Base-by-base conservation (phyloP, 2,329 filamentous ascomycete genomes). In the Scedosporium dehoogii region DNA sequence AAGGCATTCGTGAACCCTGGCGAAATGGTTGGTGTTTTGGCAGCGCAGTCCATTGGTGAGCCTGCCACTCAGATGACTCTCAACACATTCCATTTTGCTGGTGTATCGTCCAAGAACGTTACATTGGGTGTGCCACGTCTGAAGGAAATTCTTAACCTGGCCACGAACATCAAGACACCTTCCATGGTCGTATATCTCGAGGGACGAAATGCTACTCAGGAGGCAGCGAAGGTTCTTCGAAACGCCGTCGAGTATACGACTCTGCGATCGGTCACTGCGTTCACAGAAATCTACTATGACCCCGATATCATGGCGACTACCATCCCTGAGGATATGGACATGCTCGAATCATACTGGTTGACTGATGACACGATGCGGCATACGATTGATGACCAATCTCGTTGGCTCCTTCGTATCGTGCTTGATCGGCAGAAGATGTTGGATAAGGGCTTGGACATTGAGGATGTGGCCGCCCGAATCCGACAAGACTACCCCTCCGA, bases 51-150 rank as follows among this genome's bases (percentile, higher is more conserved):
- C 38, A 99, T 99, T 73, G 94, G 94, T 79, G 94, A 99, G 76
- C 94, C 94, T 48, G 96, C 94, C 23, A 99, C 94, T 1, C 94
- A 99, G 81, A 99, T 99, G 94, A 99, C 94, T 1, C 79, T 99
- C 65, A 99, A 99, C 79, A 99, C 94, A 25, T 99, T 99, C 89
- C 94, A 99, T 82, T 99, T 99, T 75, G 92, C 94, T 75, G 94
- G 94, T 96, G 92, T 99, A 65, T 96, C 96, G 44, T 96, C 93
- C 25, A 99, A 99, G 88, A 99, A 99, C 82, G 93, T 99, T 62
- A 99, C 94, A 0, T 87, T 99, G 58, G 94, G 94, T 91, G 94
- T 99, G 53, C 94, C 94, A 53, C 93, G 94, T 86, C 85, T 99
- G 59, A 99, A 99, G 83, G 94, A 99, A 79, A 99, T 99, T 85